These are phyloP conservation scores for Moricandia arvensis DNA, from an alignment of 345 rosid species.

Conservation along the genomic window DNA sequence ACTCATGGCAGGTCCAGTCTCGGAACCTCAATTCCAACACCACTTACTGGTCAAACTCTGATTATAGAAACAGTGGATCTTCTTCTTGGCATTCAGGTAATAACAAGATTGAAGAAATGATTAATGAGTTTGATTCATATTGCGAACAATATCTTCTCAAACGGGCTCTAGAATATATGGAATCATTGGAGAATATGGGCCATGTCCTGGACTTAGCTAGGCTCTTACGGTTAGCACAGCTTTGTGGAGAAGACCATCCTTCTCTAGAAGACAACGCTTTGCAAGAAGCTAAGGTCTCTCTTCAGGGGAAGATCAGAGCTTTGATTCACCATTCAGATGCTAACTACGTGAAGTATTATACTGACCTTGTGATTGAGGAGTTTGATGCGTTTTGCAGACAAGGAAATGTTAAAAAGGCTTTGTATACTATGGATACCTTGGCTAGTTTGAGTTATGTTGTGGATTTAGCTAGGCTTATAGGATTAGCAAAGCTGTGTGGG, in stretches of 20 bases:
- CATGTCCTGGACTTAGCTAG: conserved; percentile 48
- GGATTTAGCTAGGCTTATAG: conserved; percentile 48
- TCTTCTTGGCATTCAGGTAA: conserved; percentile 29
- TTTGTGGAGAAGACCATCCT: conserved; percentile 56
- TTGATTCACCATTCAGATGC: conserved; percentile 38
- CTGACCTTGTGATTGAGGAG: conserved; percentile 27
- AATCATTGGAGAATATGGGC: conserved; percentile 40
- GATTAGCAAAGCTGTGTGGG: conserved; percentile 59
- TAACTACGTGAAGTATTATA: conserved; percentile 20
- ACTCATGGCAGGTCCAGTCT: conserved; percentile 3
- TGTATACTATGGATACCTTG: conserved; percentile 47
- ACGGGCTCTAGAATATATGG: conserved; percentile 50
- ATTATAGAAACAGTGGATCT: conserved; percentile 12
- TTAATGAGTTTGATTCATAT: conserved; percentile 49
- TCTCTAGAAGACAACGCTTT: conserved; percentile 49
- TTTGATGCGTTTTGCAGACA: conserved; percentile 56
- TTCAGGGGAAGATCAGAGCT: conserved; percentile 28
- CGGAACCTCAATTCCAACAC: not conserved
- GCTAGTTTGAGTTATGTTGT: conserved; percentile 41
- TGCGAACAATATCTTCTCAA: conserved; percentile 52
- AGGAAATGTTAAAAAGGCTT: conserved; percentile 59
- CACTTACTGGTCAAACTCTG: conserved; percentile 9
- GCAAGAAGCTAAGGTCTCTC: conserved; percentile 48
- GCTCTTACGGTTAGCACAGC: conserved; percentile 46
- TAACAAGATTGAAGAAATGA: conserved; percentile 5